Base-by-base conservation (phyloP, 1,139 yeast genomes). In the Taphrina confusa region DNA sequence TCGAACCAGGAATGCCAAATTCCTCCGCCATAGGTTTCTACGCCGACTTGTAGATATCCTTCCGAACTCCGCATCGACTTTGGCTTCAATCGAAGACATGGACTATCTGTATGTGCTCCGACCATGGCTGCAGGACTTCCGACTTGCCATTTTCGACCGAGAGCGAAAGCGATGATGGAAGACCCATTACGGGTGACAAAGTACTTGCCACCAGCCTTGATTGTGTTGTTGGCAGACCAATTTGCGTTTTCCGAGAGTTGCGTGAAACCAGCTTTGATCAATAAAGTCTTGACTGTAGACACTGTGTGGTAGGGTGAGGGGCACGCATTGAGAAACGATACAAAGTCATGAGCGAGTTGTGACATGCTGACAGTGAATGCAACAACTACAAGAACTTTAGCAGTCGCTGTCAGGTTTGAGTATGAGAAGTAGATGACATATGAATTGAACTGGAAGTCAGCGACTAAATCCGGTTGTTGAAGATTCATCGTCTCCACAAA, bases 271-370 rank as follows among this genome's bases (percentile, higher is more conserved):
- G 82, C 80, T 1, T 73, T 70, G 1, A 70, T 59, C 42, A 92
- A 77, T 60, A 78, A 73, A 16, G 74, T 68, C 68, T 84, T 84
- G 50, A 85, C 82, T 27, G 80, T 78, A 55, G 81, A 79, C 2
- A 91, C 96, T 1, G 92, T 96, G 73, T 92, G 98, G 72, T 90
- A 92, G 0, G 98, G 97, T 0, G 97, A 86, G 25, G 97, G 97
- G 0, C 96, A 86, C 2, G 80, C 79, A 73, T 90, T 89, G 67
- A 92, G 85, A 70, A 85, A 92, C 62, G 82, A 18, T 5, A 54
- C 40, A 22, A 54, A 54, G n/a, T 54, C 58, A 39, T 54, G 58
- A 16, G 44, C 58, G 20, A 54, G 39, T 4, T 44, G 28, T 33
- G 52, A 31, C 52, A 47, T 47, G 30, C 2, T 47, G 16, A n/a